A percentile compares a stretch with the other conserved stretches of the same genome.
These are phyloP conservation scores for Hanseniaspora occidentalis DNA, from an alignment of 805 yeast genomes.

Conservation along the genomic window DNA sequence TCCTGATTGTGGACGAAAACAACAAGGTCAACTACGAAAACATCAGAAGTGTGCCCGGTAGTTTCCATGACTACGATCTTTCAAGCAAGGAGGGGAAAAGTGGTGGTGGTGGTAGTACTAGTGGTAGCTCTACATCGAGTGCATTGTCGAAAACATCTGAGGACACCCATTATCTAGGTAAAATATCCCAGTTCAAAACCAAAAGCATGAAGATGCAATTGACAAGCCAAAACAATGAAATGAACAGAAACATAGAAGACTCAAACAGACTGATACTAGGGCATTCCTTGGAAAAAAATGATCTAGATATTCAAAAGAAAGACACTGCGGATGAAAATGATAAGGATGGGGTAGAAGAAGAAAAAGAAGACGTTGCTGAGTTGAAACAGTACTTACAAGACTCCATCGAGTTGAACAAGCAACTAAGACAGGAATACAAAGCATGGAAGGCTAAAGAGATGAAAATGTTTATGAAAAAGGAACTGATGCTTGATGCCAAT, in stretches of 20 bases:
- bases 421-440: slow-evolving; percentile 13
- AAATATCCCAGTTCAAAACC: not conserved
- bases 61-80: slow-evolving; percentile 7
- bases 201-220: not conserved
- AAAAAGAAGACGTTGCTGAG: not conserved
- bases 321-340: not conserved
- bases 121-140: too few relatives aligned
- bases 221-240: slow-evolving; percentile 1
- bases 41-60: slow-evolving; percentile 23
- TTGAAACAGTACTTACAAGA: not conserved
- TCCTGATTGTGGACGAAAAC: slow-evolving; percentile 21
- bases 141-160: too few relatives aligned
- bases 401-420: slow-evolving; percentile 10
- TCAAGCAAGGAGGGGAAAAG: not conserved
- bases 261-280: slow-evolving; percentile 1
- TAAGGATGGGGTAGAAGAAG: not conserved
- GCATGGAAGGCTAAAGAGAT: slow-evolving; percentile 13
- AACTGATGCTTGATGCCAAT: slow-evolving; percentile 21
- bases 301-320: not conserved
- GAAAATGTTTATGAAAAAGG: slow-evolving; percentile 23
- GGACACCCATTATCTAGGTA: too few relatives aligned
- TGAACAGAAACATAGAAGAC: slow-evolving; percentile 3
- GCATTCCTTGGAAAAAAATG: too few relatives aligned
- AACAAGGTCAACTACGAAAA: slow-evolving; percentile 24
- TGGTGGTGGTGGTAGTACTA: too few relatives aligned